phyloP scores from a whole-genome alignment of 2,329 filamentous ascomycete species.

The Anthostomella pinea region DNA sequence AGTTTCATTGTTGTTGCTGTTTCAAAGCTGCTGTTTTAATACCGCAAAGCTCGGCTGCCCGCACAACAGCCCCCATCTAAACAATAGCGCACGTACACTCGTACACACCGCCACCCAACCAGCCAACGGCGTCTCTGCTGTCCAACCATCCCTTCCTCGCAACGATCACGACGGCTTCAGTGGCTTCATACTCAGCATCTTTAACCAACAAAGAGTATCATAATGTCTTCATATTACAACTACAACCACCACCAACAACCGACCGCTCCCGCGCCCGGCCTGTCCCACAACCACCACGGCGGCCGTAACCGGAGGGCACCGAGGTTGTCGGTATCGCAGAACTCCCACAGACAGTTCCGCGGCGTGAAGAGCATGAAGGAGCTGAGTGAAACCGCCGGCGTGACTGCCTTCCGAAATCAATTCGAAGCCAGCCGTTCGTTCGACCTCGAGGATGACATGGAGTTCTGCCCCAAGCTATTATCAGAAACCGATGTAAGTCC shows the following conservation, averaged over 20 bases:
- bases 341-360: conserved; percentile 82
- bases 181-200: conserved; percentile 5
- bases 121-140: conserved; percentile 18
- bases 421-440: conserved; percentile 93
- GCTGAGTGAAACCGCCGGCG: conserved; percentile 70
- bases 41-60: conserved; percentile 20
- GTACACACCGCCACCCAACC: conserved; percentile 24
- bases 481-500: conserved; percentile 86
- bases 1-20: conserved; percentile 18
- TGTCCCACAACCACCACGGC: conserved; percentile 75
- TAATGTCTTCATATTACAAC: conserved; percentile 65
- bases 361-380: conserved; percentile 85
- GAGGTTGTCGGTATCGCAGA: conserved; percentile 75
- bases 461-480: conserved; percentile 90
- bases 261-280: conserved; percentile 51
- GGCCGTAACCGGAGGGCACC: conserved; percentile 83
- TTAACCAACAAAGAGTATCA: conserved; percentile 28
- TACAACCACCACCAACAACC: conserved; percentile 56
- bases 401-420: conserved; percentile 77
- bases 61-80: conserved; percentile 15
- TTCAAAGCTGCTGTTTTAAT: conserved; percentile 18
- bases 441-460: conserved; percentile 91
- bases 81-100: too few species aligned
- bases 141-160: too few species aligned
- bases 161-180: conserved; percentile 17